A percentile compares a stretch with the other conserved stretches of the same genome.
These are phyloP conservation scores for Parasitella parasitica DNA, from an alignment of 371 early-diverging fungal genomes.

Conservation along the genomic window DNA sequence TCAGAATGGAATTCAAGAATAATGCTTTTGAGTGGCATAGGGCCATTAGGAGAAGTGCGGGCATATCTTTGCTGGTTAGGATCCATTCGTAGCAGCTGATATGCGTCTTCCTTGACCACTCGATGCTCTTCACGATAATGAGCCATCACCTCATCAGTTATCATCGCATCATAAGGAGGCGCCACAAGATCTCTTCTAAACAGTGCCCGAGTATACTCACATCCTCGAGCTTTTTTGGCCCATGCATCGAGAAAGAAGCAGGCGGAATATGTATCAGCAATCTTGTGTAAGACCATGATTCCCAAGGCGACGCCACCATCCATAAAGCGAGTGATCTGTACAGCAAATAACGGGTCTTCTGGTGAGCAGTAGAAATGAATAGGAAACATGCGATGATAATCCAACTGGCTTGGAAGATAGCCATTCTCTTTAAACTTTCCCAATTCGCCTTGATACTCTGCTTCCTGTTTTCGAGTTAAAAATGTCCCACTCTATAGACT, in stretches of 20 bases:
- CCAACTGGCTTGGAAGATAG: constrained; percentile 38
- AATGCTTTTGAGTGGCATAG: constrained; percentile 35
- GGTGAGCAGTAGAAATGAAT: constrained; percentile 40
- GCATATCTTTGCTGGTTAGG: constrained; percentile 30
- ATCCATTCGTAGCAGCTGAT: constrained; percentile 11
- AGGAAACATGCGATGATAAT: constrained; percentile 42
- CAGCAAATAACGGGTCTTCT: constrained; percentile 34
- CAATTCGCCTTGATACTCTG: constrained; percentile 27
- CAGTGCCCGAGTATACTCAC: constrained; percentile 8
- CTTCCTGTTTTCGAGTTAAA: constrained; percentile 25
- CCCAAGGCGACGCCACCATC: constrained; percentile 43
- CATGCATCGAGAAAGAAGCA: constrained; percentile 40
- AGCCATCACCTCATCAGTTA: constrained; percentile 30
- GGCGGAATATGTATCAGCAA: constrained; percentile 37
- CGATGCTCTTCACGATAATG: constrained; percentile 41
- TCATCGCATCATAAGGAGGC: constrained; percentile 17
- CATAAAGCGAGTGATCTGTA: constrained; percentile 34
- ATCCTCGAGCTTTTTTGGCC: constrained; percentile 29
- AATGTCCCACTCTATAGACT: too few relatives aligned
- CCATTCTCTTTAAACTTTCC: constrained; percentile 22
- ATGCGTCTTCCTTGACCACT: not conserved
- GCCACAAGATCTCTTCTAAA: constrained; percentile 26
- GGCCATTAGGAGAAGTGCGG: constrained; percentile 31
- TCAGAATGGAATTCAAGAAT: constrained; percentile 36
- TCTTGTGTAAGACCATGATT: constrained; percentile 40